phyloP scores from a whole-genome alignment of 2,329 filamentous ascomycete genomes.

The Aphanoascus verrucosus region DNA sequence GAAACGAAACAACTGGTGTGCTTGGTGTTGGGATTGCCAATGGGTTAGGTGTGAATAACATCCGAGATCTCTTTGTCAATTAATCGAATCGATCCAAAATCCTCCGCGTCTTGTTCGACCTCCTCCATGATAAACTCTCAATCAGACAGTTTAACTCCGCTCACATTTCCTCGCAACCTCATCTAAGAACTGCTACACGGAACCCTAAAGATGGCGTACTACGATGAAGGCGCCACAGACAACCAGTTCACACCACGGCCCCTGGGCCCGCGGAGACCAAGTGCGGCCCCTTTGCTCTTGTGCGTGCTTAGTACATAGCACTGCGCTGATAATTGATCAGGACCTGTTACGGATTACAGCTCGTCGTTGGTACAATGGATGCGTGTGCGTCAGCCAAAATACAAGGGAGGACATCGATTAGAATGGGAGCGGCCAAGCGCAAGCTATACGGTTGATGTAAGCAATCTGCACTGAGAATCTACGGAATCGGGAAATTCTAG shows the following conservation, averaged over 20 bases:
- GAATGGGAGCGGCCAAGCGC: conserved; percentile 75
- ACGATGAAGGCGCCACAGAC: conserved; percentile 29
- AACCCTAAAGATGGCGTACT: conserved; percentile 28
- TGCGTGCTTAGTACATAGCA: background rate
- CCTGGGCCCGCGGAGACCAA: conserved; percentile 32
- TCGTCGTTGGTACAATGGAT: conserved; percentile 87
- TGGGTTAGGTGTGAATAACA: background rate
- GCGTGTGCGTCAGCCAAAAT: conserved; percentile 66
- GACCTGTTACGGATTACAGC: conserved; percentile 86
- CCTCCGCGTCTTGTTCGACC: background rate
- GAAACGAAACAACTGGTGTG: background rate
- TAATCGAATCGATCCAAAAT: background rate
- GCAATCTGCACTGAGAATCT: conserved; percentile 25
- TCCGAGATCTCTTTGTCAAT: background rate
- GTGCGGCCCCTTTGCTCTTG: conserved; percentile 19
- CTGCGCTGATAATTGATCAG: conserved; percentile 38
- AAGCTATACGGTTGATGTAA: conserved; percentile 81
- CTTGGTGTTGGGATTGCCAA: too few species aligned
- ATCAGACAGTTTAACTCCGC: background rate
- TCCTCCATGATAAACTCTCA: too few species aligned
- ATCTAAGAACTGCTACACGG: background rate
- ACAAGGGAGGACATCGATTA: conserved; percentile 58
- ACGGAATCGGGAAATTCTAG: background rate
- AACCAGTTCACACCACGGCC: conserved; percentile 19
- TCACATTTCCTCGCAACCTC: background rate